Conservation (phyloP, 2,329 filamentous ascomycete genomes). For the Emmonsiellopsis sp. region DNA sequence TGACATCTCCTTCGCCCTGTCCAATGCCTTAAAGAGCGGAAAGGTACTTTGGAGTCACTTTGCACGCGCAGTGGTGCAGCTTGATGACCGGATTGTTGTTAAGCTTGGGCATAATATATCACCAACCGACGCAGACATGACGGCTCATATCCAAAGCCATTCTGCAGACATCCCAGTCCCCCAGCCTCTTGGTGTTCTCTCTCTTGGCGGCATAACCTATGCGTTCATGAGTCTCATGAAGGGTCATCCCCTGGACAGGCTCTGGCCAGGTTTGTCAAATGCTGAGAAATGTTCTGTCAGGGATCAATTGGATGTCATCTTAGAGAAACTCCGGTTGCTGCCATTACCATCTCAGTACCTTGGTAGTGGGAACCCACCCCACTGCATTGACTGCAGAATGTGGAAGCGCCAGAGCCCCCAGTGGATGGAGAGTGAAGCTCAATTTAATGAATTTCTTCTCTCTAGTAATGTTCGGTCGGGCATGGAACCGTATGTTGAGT, state of each 20-base stretch:
- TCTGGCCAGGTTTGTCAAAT: conserved; percentile 5
- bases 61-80: conserved; percentile 5
- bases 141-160: conserved; percentile 1
- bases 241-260: conserved; percentile 4
- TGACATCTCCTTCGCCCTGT: conserved; percentile 1
- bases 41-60: conserved; percentile 6
- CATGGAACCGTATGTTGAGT: conserved; percentile 6
- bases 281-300: conserved; percentile 1
- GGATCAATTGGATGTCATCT: conserved; percentile 5
- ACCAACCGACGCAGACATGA: conserved; percentile 2
- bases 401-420: conserved; percentile 12
- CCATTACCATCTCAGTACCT: conserved; percentile 6
- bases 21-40: conserved; percentile 3
- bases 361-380: conserved; percentile 6
- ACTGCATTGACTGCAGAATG: conserved; percentile 9
- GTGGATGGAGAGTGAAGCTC: conserved; percentile 25
- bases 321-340: conserved; percentile 1
- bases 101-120: conserved; percentile 5
- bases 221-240: conserved; percentile 3
- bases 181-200: conserved; percentile 1
- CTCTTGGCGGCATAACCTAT: conserved; percentile 2
- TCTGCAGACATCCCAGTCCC: conserved; percentile 4
- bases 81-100: conserved; percentile 7
- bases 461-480: background rate
- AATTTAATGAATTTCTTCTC: conserved; percentile 26